Evolutionary conservation across 495 filamentous ascomycete genomes (phyloP).

Genomic region (Xylaria flabelliformis): DNA sequence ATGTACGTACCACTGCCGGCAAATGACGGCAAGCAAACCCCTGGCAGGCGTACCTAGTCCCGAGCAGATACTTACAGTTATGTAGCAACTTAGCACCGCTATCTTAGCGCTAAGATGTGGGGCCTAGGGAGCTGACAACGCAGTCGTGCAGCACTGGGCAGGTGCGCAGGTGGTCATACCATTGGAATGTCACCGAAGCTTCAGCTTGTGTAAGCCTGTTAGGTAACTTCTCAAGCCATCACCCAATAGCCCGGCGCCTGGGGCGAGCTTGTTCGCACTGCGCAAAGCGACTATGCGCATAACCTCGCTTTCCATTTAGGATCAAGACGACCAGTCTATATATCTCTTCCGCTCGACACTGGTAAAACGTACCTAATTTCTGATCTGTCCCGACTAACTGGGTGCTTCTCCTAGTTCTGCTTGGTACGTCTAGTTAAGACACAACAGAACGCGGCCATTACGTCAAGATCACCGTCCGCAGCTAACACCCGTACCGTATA

Average conservation of each 20-base stretch:
- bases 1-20: neutral
- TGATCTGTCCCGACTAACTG: neutral
- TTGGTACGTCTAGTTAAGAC: neutral
- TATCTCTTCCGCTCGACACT: neutral
- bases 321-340: neutral
- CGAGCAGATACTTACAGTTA: neutral
- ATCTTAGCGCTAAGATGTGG: neutral
- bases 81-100: neutral
- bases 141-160: constrained; percentile 6
- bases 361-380: neutral
- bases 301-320: constrained; percentile 7
- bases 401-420: neutral
- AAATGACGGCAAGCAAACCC: neutral
- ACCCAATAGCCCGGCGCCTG: constrained; percentile 1
- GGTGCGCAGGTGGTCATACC: neutral
- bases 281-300: constrained; percentile 14
- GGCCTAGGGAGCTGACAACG: constrained; percentile 16
- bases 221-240: neutral
- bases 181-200: constrained; percentile 25
- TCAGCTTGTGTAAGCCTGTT: constrained; percentile 24
- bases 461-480: constrained; percentile 16
- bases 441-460: constrained; percentile 6
- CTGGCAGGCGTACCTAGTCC: neutral
- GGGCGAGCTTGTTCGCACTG: constrained; percentile 19
- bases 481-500: neutral